A percentile compares a stretch with the other conserved stretches of the same genome.
Conservation (phyloP, 2,329 filamentous ascomycete species). For the Dothideomycetes sp. region DNA sequence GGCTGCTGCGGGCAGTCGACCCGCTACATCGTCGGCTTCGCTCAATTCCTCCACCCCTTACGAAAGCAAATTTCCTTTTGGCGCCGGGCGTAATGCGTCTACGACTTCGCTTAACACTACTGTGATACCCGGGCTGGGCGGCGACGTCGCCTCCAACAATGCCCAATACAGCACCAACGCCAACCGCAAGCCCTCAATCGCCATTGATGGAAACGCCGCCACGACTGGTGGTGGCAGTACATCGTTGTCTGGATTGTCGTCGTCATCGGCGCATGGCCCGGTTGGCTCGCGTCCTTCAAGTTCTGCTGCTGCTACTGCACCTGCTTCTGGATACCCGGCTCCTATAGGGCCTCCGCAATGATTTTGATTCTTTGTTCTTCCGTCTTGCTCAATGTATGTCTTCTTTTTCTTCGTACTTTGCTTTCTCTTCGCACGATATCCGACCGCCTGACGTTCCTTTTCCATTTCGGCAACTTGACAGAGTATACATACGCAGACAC, state of each 20-base stretch:
- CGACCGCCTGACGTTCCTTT: slow-evolving; percentile 11
- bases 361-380: slow-evolving; percentile 17
- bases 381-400: slow-evolving; percentile 11
- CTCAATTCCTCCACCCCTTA: slow-evolving; percentile 46
- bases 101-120: slow-evolving; percentile 29
- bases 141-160: slow-evolving; percentile 26
- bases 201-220: slow-evolving; percentile 6
- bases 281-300: slow-evolving; percentile 17
- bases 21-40: slow-evolving; percentile 55
- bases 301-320: slow-evolving; percentile 15
- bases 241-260: not conserved
- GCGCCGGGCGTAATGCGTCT: slow-evolving; percentile 34
- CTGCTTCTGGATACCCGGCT: slow-evolving; percentile 31
- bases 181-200: slow-evolving; percentile 8
- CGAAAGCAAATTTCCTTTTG: slow-evolving; percentile 57
- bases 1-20: slow-evolving; percentile 54
- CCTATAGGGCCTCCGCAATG: slow-evolving; percentile 31
- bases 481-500: slow-evolving; percentile 5
- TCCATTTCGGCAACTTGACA: not conserved
- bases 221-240: not conserved
- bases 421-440: slow-evolving; percentile 9
- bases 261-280: slow-evolving; percentile 12
- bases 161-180: slow-evolving; percentile 11
- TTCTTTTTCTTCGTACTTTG: slow-evolving; percentile 5
- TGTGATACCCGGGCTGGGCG: slow-evolving; percentile 31